Percentiles rank a stretch among this genome's conserved stretches.
Evolutionary conservation across 2,329 filamentous ascomycete species (phyloP).

Genomic region (Epicoccum nigrum): DNA sequence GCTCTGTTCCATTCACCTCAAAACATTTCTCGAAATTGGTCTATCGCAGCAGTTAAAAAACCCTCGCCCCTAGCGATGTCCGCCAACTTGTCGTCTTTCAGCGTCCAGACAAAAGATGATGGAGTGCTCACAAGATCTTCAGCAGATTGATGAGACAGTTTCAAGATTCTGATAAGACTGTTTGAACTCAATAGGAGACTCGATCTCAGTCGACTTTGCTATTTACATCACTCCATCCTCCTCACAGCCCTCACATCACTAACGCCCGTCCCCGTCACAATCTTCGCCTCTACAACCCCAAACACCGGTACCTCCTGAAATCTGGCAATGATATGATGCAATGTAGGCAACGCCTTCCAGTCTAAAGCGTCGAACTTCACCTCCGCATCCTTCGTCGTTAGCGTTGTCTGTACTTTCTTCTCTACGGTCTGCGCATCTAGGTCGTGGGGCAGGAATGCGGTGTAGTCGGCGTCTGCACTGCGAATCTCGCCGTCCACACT

Average conservation of each 20-base stretch:
- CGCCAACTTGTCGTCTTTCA: no score
- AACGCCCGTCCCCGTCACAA: slow-evolving; percentile 62
- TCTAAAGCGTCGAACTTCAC: slow-evolving; percentile 58
- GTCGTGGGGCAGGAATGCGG: slow-evolving; percentile 49
- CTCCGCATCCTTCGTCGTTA: slow-evolving; percentile 50
- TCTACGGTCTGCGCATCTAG: slow-evolving; percentile 42
- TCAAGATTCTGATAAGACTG: no score
- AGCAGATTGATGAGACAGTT: no score
- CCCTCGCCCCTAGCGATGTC: no score
- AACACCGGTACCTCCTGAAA: slow-evolving; percentile 64
- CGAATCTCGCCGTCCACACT: slow-evolving; percentile 42
- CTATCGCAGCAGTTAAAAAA: no score
- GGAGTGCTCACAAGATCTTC: no score
- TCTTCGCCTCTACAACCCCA: slow-evolving; percentile 61
- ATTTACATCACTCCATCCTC: slow-evolving; percentile 16
- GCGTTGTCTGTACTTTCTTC: slow-evolving; percentile 44
- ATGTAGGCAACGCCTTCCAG: slow-evolving; percentile 63
- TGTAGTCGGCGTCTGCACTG: slow-evolving; percentile 63
- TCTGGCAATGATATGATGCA: slow-evolving; percentile 62
- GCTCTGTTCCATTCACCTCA: no score
- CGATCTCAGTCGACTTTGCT: no score
- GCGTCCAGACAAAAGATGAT: no score
- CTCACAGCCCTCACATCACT: slow-evolving; percentile 52
- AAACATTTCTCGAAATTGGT: no score
- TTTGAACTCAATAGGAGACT: no score